Conservation (phyloP, 1,139 yeast genomes). For the Saccharomyces hybrid region DNA sequence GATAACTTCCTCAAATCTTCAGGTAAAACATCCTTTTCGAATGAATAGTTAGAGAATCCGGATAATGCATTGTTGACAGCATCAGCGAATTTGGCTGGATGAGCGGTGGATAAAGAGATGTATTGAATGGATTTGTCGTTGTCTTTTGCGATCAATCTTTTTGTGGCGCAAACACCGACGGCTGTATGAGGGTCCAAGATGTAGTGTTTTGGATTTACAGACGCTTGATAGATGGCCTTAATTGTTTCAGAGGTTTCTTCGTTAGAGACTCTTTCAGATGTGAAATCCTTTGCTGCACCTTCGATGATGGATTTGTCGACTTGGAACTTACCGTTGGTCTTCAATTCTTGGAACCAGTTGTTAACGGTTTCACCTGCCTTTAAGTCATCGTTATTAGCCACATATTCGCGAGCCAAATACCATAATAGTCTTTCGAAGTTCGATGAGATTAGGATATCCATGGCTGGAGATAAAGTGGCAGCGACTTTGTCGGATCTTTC, state of each 20-base stretch:
- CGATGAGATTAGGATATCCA: constrained; percentile 92
- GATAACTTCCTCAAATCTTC: constrained; percentile 71
- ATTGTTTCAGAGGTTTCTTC: constrained; percentile 72
- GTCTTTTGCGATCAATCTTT: constrained; percentile 50
- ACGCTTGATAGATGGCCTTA: constrained; percentile 48
- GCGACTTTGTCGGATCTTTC: constrained; percentile 70
- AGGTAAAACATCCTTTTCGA: constrained; percentile 83
- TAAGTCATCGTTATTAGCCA: constrained; percentile 47
- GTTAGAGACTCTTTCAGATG: constrained; percentile 73
- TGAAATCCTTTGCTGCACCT: constrained; percentile 62
- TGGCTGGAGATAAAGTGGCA: constrained; percentile 91
- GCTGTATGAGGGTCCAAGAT: constrained; percentile 94
- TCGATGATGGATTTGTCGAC: constrained; percentile 60
- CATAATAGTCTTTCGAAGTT: constrained; percentile 93
- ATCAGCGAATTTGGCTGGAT: constrained; percentile 95
- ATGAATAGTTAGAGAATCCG: constrained; percentile 62
- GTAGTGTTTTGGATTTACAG: constrained; percentile 55
- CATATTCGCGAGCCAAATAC: constrained; percentile 74
- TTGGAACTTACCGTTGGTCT: constrained; percentile 63
- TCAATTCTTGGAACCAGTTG: constrained; percentile 73
- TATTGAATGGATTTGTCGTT: constrained; percentile 41
- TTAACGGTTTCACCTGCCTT: constrained; percentile 70
- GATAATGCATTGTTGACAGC: constrained; percentile 80
- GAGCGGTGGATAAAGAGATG: constrained; percentile 90
- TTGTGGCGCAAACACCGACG: constrained; percentile 79